These are phyloP conservation scores for Pouteria campechiana DNA, from an alignment of 179 eudicot genomes.

Conservation along the genomic window DNA sequence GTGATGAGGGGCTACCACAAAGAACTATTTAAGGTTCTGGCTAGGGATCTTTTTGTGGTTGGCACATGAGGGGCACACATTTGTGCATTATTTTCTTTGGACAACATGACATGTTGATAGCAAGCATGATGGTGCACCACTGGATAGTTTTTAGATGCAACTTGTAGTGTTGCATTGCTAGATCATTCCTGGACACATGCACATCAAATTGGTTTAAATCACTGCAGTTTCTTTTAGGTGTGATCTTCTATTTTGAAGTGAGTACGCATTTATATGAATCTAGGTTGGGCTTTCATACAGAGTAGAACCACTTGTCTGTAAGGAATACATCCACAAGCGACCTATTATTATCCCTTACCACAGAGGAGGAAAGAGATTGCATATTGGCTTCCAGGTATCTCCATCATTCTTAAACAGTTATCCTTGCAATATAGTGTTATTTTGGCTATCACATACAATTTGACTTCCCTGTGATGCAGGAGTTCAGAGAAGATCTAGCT, in stretches of 20 bases:
- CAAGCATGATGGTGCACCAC: too few species aligned
- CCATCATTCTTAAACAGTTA: background rate
- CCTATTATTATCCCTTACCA: constrained; percentile 95
- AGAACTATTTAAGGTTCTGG: too few species aligned
- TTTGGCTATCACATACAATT: background rate
- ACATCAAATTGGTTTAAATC: background rate
- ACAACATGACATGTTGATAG: too few species aligned
- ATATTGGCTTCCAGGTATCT: constrained; percentile 77
- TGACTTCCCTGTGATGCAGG: constrained; percentile 35
- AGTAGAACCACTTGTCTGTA: constrained; percentile 82
- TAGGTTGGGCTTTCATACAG: constrained; percentile 29
- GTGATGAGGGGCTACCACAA: too few species aligned
- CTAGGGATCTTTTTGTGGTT: too few species aligned
- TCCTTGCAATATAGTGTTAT: background rate
- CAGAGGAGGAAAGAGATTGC: constrained; percentile 88
- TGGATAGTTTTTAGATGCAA: background rate
- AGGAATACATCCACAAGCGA: constrained; percentile 57
- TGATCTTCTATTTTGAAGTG: background rate
- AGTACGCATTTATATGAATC: background rate
- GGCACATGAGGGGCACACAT: too few species aligned
- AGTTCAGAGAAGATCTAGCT: constrained; percentile 78
- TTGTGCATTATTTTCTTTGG: too few species aligned
- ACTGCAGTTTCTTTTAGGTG: background rate
- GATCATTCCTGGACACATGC: background rate
- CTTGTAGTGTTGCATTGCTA: background rate